phyloP scores from a whole-genome alignment of 495 filamentous ascomycete species.

The Gamarada debralockiae region DNA sequence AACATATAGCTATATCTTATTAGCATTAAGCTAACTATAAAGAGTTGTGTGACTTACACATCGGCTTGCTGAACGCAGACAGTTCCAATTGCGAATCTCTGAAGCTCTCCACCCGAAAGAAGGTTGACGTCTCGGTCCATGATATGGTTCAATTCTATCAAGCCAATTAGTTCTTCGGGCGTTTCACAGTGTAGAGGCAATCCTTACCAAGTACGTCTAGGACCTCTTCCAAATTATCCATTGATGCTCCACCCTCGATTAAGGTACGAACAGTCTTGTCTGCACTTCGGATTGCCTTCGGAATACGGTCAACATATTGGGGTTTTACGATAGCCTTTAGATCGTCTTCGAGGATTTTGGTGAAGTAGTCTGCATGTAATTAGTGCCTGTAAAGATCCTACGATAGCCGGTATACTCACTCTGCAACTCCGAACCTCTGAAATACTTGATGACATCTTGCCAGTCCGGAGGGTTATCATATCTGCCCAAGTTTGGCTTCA shows the following conservation, averaged over 20 bases:
- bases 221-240: slow-evolving; percentile 82
- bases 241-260: slow-evolving; percentile 66
- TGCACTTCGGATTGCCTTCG: slow-evolving; percentile 77
- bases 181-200: not conserved
- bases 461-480: slow-evolving; percentile 97
- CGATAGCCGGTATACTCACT: slow-evolving; percentile 49
- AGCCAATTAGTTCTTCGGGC: not conserved
- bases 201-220: slow-evolving; percentile 71
- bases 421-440: slow-evolving; percentile 94
- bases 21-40: slow-evolving; percentile 10
- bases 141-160: slow-evolving; percentile 76
- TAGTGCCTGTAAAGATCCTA: not conserved
- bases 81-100: slow-evolving; percentile 93
- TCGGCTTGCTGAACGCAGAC: slow-evolving; percentile 96
- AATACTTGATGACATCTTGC: slow-evolving; percentile 98
- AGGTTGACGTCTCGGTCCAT: slow-evolving; percentile 80
- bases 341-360: slow-evolving; percentile 93
- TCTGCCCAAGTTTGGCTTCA: slow-evolving; percentile 94
- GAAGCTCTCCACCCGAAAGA: slow-evolving; percentile 94
- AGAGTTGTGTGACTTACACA: slow-evolving; percentile 54
- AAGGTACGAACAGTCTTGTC: slow-evolving; percentile 73
- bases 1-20: slow-evolving; percentile 78
- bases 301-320: slow-evolving; percentile 98
- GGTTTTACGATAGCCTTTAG: slow-evolving; percentile 97
- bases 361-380: slow-evolving; percentile 77